A percentile compares a stretch with the other conserved stretches of the same genome.
Evolutionary conservation across 305 asterid genomes (phyloP).

Genomic region (Rubia peregrina): DNA sequence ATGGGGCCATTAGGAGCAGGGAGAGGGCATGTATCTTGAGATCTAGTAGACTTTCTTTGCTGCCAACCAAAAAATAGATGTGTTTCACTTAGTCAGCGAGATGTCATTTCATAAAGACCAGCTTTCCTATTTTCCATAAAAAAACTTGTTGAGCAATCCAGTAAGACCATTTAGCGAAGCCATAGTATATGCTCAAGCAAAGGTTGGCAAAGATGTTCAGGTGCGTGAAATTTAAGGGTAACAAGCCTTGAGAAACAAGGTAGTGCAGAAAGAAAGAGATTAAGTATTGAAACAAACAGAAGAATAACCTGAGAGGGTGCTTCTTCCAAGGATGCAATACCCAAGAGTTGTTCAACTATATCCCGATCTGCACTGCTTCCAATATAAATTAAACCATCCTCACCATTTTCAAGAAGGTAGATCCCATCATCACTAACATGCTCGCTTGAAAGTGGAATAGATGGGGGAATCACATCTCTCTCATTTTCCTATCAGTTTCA

Average conservation of each 20-base stretch:
- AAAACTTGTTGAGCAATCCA: neutral
- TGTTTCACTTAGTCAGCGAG: neutral
- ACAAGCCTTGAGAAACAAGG: neutral
- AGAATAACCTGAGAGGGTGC: slow-evolving; percentile 55
- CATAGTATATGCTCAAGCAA: neutral
- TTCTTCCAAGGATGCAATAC: slow-evolving; percentile 67
- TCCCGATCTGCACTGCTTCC: slow-evolving; percentile 58
- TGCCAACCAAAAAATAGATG: neutral
- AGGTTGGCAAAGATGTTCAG: neutral
- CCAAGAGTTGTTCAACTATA: slow-evolving; percentile 52
- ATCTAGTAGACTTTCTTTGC: neutral
- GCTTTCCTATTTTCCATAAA: neutral
- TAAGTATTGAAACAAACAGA: neutral
- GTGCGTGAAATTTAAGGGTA: neutral
- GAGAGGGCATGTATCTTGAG: neutral
- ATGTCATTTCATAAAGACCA: neutral
- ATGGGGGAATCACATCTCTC: slow-evolving; percentile 48
- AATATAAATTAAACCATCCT: slow-evolving; percentile 71
- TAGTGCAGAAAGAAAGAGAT: slow-evolving; percentile 4
- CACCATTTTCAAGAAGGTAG: slow-evolving; percentile 88
- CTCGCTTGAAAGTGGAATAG: slow-evolving; percentile 70
- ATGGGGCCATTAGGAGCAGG: neutral
- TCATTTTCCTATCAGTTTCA: slow-evolving; percentile 48
- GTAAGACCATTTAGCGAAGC: neutral
- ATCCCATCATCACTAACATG: slow-evolving; percentile 58